These are phyloP conservation scores for Lentinula guzmanii DNA, from an alignment of 768 basidiomycete species.

Conservation along the genomic window DNA sequence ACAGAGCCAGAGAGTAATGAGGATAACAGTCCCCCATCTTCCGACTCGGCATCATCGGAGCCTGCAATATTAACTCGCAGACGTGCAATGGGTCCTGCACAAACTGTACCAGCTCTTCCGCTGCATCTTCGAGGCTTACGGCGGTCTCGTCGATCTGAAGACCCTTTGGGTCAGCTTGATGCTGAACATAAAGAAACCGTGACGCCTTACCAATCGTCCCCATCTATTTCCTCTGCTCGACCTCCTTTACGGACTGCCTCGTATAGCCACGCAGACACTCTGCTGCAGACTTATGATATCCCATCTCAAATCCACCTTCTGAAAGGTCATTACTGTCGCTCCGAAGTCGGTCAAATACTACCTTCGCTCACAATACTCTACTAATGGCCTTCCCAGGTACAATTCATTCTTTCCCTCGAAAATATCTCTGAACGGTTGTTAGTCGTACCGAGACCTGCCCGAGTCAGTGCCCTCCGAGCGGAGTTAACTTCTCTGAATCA, in stretches of 20 bases:
- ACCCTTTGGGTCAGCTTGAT: slow-evolving; percentile 71
- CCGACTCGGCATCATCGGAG: not conserved
- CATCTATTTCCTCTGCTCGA: slow-evolving; percentile 49
- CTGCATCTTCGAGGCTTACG: slow-evolving; percentile 49
- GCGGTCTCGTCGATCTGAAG: slow-evolving; percentile 57
- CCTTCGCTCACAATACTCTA: slow-evolving; percentile 6
- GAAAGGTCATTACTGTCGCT: slow-evolving; percentile 82
- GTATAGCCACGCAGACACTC: slow-evolving; percentile 40
- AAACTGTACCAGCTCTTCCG: slow-evolving; percentile 70
- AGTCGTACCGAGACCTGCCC: slow-evolving; percentile 88
- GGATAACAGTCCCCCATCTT: slow-evolving; percentile 1
- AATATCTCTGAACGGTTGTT: slow-evolving; percentile 89
- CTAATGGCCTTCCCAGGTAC: slow-evolving; percentile 43
- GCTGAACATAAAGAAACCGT: slow-evolving; percentile 24
- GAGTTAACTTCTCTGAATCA: slow-evolving; percentile 95
- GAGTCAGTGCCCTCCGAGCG: slow-evolving; percentile 93
- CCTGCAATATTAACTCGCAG: slow-evolving; percentile 22
- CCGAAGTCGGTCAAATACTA: slow-evolving; percentile 51
- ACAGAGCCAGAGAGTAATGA: slow-evolving; percentile 30
- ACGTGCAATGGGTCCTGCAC: slow-evolving; percentile 56
- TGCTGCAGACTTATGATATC: slow-evolving; percentile 65
- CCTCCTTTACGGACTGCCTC: slow-evolving; percentile 39
- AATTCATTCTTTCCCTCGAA: slow-evolving; percentile 85
- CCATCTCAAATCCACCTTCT: slow-evolving; percentile 68
- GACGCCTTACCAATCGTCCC: slow-evolving; percentile 65